Percentiles rank a stretch among this genome's conserved stretches.
Evolutionary conservation across 2,329 filamentous ascomycete species (phyloP).

Genomic region (Macroventuria anomochaeta): DNA sequence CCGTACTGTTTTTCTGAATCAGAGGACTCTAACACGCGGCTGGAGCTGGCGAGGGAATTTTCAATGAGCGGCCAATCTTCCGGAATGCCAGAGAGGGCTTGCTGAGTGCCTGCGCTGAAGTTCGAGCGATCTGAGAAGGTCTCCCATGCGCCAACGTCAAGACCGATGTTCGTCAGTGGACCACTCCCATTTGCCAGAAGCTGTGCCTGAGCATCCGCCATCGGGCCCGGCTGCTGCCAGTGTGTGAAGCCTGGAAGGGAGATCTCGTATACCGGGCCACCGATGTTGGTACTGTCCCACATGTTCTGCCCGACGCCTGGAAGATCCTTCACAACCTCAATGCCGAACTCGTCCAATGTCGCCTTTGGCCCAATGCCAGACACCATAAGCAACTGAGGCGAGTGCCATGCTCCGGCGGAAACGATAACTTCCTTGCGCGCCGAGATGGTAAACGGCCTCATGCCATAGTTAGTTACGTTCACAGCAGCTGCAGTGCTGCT

Average conservation of each 20-base stretch:
- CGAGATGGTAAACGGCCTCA: conserved; percentile 16
- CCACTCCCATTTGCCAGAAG: not conserved
- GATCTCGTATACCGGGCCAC: not conserved
- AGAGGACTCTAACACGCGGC: not conserved
- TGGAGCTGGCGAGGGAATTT: not conserved
- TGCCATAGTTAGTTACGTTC: not conserved
- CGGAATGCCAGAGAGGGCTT: not conserved
- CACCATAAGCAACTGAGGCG: conserved; percentile 49
- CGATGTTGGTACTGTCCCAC: conserved; percentile 6
- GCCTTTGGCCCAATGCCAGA: conserved; percentile 43
- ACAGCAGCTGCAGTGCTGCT: conserved; percentile 4
- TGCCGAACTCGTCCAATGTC: conserved; percentile 21
- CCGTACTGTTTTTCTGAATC: conserved; percentile 29
- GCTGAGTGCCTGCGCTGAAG: not conserved
- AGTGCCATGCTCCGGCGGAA: conserved; percentile 52
- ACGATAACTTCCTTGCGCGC: conserved; percentile 52
- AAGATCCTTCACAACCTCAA: conserved; percentile 25
- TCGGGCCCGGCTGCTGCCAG: not conserved
- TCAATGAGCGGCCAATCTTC: conserved; percentile 5
- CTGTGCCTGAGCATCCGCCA: not conserved
- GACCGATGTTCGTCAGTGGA: conserved; percentile 1
- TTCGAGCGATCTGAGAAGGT: not conserved
- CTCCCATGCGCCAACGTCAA: not conserved
- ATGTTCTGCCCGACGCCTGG: conserved; percentile 35
- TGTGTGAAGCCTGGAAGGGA: not conserved